Conservation (phyloP, 225 moss, liverwort and hornwort genomes). For the Physcomitrellopsis africana region DNA sequence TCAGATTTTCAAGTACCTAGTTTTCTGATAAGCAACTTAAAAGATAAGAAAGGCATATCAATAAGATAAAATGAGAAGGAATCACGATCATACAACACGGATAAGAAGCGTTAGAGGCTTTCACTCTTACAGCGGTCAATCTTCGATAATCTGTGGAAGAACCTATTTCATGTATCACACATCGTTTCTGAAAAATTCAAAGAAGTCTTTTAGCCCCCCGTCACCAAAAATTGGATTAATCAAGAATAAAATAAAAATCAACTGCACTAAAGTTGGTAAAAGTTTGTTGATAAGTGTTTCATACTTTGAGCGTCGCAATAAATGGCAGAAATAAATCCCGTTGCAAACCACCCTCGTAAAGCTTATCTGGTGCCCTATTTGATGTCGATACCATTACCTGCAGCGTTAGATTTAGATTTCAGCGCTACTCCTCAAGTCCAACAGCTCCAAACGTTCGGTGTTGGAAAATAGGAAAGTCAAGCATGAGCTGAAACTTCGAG, state of each 20-base stretch:
- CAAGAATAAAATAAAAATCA: not conserved
- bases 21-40: not conserved
- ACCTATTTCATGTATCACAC: constrained; percentile 77
- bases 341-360: constrained; percentile 93
- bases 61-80: not conserved
- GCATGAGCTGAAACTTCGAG: not conserved
- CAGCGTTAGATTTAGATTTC: constrained; percentile 9
- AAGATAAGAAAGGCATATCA: not conserved
- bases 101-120: not conserved
- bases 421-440: not conserved
- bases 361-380: constrained; percentile 76
- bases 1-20: no score
- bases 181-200: constrained; percentile 55
- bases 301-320: constrained; percentile 75
- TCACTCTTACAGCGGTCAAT: constrained; percentile 62
- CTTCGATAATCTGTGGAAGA: constrained; percentile 80
- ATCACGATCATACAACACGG: not conserved
- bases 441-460: not conserved
- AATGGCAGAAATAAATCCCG: constrained; percentile 85
- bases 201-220: not conserved
- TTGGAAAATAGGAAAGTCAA: not conserved
- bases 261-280: not conserved
- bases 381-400: constrained; percentile 88
- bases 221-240: not conserved
- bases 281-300: constrained; percentile 6